A percentile compares a stretch with the other conserved stretches of the same genome.
phyloP scores from a whole-genome alignment of 768 basidiomycete genomes.

The Omphalotus guepiniiformis region DNA sequence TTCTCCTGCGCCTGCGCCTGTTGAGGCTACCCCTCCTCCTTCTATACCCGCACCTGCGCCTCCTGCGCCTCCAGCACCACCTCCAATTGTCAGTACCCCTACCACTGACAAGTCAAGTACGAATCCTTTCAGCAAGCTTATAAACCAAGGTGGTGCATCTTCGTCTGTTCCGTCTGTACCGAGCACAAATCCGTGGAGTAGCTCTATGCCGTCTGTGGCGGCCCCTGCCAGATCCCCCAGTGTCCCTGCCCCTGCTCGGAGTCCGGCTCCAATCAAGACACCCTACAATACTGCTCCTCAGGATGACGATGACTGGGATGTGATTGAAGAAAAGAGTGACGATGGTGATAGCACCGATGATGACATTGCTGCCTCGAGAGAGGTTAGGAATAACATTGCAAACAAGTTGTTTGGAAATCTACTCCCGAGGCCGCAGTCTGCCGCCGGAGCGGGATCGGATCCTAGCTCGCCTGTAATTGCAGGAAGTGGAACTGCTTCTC shows the following conservation, averaged over 20 bases:
- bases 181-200: slow-evolving; percentile 71
- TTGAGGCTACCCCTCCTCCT: too few species aligned
- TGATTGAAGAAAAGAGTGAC: slow-evolving; percentile 68
- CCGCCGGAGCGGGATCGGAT: slow-evolving; percentile 27
- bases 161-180: slow-evolving; percentile 30
- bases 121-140: slow-evolving; percentile 78
- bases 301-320: slow-evolving; percentile 79
- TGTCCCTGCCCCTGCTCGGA: slow-evolving; percentile 9
- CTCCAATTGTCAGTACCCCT: slow-evolving; percentile 21
- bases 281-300: slow-evolving; percentile 60
- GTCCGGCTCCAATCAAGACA: slow-evolving; percentile 48
- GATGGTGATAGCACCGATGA: slow-evolving; percentile 75
- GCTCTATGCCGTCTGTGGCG: slow-evolving; percentile 28
- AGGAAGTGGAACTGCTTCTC: slow-evolving; percentile 46
- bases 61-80: slow-evolving; percentile 33
- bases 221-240: slow-evolving; percentile 45
- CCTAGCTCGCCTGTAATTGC: slow-evolving; percentile 16
- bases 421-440: slow-evolving; percentile 58
- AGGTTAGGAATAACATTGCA: slow-evolving; percentile 67
- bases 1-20: slow-evolving; percentile 24
- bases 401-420: slow-evolving; percentile 73
- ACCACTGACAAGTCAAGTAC: slow-evolving; percentile 52
- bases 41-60: slow-evolving; percentile 23
- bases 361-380: slow-evolving; percentile 64
- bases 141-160: slow-evolving; percentile 41